These are phyloP conservation scores for Crithidia thermophila DNA, from an alignment of 208 protist genomes.

Conservation along the genomic window DNA sequence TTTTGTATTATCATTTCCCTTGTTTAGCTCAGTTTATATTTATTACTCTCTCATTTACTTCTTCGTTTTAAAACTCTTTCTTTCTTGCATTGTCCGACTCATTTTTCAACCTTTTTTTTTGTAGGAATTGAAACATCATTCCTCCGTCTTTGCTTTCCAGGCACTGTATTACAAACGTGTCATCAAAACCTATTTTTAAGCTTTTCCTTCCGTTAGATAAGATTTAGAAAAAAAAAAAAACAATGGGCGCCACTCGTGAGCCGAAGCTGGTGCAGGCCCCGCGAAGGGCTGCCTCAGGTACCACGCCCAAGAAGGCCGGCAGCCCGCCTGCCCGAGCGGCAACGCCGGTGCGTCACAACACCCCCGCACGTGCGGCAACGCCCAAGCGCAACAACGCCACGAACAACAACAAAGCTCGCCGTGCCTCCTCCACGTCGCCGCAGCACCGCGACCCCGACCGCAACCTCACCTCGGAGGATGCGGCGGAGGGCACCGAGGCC, in stretches of 20 bases:
- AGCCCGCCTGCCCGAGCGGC: background rate
- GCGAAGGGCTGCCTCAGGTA: slow-evolving; percentile 4
- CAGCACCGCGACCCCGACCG: slow-evolving; percentile 28
- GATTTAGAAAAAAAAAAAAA: slow-evolving; percentile 16
- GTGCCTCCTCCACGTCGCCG: slow-evolving; percentile 3
- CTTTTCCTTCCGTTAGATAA: no score
- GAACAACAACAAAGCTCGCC: background rate
- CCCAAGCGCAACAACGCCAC: slow-evolving; percentile 7
- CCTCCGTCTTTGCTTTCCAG: background rate
- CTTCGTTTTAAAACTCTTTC: slow-evolving; percentile 7
- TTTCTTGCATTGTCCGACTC: background rate
- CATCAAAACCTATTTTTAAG: background rate
- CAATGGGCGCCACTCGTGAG: slow-evolving; percentile 34
- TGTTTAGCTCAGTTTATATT: background rate
- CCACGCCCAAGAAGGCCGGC: background rate
- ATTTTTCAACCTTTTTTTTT: background rate
- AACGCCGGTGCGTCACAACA: slow-evolving; percentile 13
- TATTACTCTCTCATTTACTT: background rate
- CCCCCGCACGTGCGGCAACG: slow-evolving; percentile 5
- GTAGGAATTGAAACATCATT: background rate
- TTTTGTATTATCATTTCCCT: background rate
- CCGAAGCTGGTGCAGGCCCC: slow-evolving; percentile 65
- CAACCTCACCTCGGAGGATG: slow-evolving; percentile 47
- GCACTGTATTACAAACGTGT: background rate
- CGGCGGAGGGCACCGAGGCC: slow-evolving; percentile 64